Conservation (phyloP, 345 rosid species). For the Cochlearia excelsa region DNA sequence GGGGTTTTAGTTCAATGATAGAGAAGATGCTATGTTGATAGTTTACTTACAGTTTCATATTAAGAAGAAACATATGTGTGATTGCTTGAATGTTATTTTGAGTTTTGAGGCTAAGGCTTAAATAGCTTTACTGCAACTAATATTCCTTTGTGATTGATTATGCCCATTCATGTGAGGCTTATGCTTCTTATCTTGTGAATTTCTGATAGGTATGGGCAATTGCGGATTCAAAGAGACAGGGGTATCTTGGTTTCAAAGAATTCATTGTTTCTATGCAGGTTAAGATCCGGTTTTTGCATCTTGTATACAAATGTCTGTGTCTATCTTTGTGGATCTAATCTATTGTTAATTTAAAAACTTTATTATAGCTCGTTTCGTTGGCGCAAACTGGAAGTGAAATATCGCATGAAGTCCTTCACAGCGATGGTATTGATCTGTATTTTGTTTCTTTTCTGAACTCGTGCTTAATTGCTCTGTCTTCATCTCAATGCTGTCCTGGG, state of each 20-base stretch:
- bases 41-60: neutral
- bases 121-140: neutral
- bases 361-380: conserved; percentile 66
- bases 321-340: conserved; percentile 26
- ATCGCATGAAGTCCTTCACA: conserved; percentile 49
- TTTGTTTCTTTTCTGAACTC: neutral
- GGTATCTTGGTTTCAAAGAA: conserved; percentile 75
- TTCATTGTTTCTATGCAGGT: conserved; percentile 78
- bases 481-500: neutral
- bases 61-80: conserved; percentile 1
- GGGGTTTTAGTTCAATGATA: conserved; percentile 4
- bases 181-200: conserved; percentile 3
- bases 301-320: neutral
- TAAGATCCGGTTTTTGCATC: neutral
- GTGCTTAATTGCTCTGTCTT: conserved; percentile 5
- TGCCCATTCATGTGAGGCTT: neutral
- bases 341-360: conserved; percentile 4
- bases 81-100: neutral
- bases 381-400: conserved; percentile 67
- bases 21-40: conserved; percentile 12
- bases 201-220: conserved; percentile 78
- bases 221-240: conserved; percentile 84
- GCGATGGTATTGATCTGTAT: conserved; percentile 35
- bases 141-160: neutral
- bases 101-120: neutral